These are phyloP conservation scores for Triangularia setosa DNA, from an alignment of 2,329 filamentous ascomycete species.

Conservation along the genomic window DNA sequence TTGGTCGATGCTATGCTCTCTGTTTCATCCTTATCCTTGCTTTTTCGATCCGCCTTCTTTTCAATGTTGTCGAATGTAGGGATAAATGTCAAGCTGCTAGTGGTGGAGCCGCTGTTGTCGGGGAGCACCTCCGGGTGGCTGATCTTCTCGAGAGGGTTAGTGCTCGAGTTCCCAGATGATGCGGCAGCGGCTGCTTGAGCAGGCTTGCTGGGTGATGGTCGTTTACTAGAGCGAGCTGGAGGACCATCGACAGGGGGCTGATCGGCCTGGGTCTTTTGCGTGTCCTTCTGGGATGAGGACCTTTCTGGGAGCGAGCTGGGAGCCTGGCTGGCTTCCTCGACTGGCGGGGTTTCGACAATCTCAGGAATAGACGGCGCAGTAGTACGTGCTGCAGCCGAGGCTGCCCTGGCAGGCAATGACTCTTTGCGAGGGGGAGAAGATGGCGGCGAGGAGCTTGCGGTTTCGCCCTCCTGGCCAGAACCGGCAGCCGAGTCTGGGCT, in stretches of 20 bases:
- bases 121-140: conserved; percentile 65
- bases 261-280: conserved; percentile 44
- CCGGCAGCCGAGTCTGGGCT: conserved; percentile 1
- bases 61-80: conserved; percentile 62
- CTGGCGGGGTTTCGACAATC: conserved; percentile 60
- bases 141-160: conserved; percentile 56
- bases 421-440: conserved; percentile 29
- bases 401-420: conserved; percentile 33
- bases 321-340: conserved; percentile 33
- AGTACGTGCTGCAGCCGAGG: conserved; percentile 30
- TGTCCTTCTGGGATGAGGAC: conserved; percentile 49
- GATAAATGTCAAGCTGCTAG: conserved; percentile 75
- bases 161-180: conserved; percentile 13
- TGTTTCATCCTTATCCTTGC: conserved; percentile 63
- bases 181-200: conserved; percentile 1
- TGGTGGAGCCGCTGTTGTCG: conserved; percentile 62
- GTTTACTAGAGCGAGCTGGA: conserved; percentile 32
- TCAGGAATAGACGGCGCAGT: conserved; percentile 45
- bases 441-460: conserved; percentile 10
- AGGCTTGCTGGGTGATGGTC: conserved; percentile 22
- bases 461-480: conserved; percentile 15
- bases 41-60: conserved; percentile 64
- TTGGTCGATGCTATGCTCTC: conserved; percentile 74
- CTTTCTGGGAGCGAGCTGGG: conserved; percentile 46
- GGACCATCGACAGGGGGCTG: conserved; percentile 30